Percentiles rank a stretch among this genome's conserved stretches.
Evolutionary conservation across 2,329 filamentous ascomycete genomes (phyloP).

Genomic region (Cladosporium cucumerinum): DNA sequence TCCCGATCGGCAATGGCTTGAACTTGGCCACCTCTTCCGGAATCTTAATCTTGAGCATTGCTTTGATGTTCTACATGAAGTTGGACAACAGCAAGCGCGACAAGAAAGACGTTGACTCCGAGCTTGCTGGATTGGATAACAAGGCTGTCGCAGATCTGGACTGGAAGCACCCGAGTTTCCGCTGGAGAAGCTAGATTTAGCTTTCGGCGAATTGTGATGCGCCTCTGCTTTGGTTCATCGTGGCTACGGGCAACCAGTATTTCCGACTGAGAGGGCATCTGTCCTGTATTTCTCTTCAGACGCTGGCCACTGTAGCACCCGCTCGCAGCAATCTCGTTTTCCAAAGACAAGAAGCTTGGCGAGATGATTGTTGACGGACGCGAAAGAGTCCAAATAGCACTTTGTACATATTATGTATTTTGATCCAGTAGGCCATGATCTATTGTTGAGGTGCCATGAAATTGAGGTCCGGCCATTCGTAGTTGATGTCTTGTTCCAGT

Average conservation of each 20-base stretch:
- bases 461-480: conserved; percentile 1
- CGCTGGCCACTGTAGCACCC: not conserved
- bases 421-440: not conserved
- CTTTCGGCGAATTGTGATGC: not conserved
- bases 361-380: not conserved
- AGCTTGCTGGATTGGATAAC: conserved; percentile 52
- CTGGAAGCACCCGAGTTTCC: conserved; percentile 64
- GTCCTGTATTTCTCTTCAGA: not conserved
- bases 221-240: not conserved
- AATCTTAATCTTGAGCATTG: conserved; percentile 51
- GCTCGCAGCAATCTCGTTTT: not conserved
- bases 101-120: conserved; percentile 52
- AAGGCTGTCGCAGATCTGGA: conserved; percentile 59
- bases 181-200: conserved; percentile 35
- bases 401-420: not conserved
- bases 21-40: conserved; percentile 62
- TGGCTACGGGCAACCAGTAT: not conserved
- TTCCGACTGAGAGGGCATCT: not conserved
- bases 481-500: conserved; percentile 19
- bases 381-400: not conserved
- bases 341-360: not conserved
- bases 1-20: conserved; percentile 67
- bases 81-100: conserved; percentile 60
- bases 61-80: conserved; percentile 59
- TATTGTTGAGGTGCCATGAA: conserved; percentile 7